A percentile compares a stretch with the other conserved stretches of the same genome.
Evolutionary conservation across 192 early-diverging fungal species (phyloP).

Genomic region (Oehlia diaphana): DNA sequence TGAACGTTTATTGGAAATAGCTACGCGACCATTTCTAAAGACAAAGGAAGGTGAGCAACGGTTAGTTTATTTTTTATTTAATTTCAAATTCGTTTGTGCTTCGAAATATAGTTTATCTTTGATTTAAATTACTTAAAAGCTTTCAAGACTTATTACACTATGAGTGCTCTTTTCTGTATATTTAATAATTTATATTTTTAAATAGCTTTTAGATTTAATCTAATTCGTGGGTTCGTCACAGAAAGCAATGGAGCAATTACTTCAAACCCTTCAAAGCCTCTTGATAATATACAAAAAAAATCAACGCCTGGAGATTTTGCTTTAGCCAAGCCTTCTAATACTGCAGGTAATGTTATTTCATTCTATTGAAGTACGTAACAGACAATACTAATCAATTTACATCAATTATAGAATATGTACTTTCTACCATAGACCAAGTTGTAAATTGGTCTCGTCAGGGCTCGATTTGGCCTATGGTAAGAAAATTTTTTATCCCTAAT

Average conservation of each 20-base stretch:
- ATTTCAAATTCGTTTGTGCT: too few relatives aligned
- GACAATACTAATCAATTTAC: neutral
- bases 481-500: neutral
- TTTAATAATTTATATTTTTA: neutral
- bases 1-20: neutral
- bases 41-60: slow-evolving; percentile 2
- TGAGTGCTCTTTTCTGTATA: neutral
- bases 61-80: neutral
- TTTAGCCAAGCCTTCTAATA: slow-evolving; percentile 5
- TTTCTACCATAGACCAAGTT: slow-evolving; percentile 89
- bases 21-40: neutral
- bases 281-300: neutral
- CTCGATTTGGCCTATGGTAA: slow-evolving; percentile 85
- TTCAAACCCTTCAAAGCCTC: neutral
- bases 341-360: neutral
- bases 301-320: neutral
- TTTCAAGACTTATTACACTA: too few relatives aligned
- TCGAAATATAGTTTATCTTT: neutral
- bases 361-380: neutral
- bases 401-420: slow-evolving; percentile 63
- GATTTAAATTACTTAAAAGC: neutral
- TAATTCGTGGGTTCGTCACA: neutral
- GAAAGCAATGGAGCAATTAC: neutral
- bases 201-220: neutral
- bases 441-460: slow-evolving; percentile 92